Conservation (phyloP, 2,329 filamentous ascomycete genomes). For the Pestalotiopsis sp. region DNA sequence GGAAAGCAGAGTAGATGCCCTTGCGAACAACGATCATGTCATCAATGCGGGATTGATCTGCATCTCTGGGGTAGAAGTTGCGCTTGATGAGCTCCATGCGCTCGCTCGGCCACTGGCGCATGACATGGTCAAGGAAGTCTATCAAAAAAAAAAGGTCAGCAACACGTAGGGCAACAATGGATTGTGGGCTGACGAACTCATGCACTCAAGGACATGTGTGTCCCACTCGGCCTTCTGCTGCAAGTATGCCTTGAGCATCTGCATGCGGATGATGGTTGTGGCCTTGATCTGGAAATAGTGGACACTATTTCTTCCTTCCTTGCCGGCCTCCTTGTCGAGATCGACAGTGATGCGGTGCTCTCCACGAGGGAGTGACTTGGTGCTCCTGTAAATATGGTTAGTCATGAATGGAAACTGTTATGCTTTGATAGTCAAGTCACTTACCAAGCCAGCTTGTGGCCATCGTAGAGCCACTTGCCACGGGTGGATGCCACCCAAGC, state of each 20-base stretch:
- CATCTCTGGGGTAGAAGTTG: conserved; percentile 71
- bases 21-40: conserved; percentile 77
- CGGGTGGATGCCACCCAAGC: conserved; percentile 50
- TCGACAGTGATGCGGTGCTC: conserved; percentile 66
- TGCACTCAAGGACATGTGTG: conserved; percentile 71
- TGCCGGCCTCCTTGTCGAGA: conserved; percentile 55
- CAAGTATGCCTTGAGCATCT: conserved; percentile 68
- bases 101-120: conserved; percentile 77
- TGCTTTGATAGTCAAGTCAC: conserved; percentile 21
- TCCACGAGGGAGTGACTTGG: conserved; percentile 41
- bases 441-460: conserved; percentile 84
- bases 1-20: conserved; percentile 85
- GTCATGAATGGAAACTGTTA: background rate
- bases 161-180: conserved; percentile 4
- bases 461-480: conserved; percentile 73
- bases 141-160: background rate
- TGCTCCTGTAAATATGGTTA: conserved; percentile 34
- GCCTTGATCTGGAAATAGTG: conserved; percentile 65
- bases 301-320: conserved; percentile 36
- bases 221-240: conserved; percentile 61
- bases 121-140: conserved; percentile 85
- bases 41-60: conserved; percentile 57
- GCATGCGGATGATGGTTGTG: conserved; percentile 71
- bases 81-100: conserved; percentile 74
- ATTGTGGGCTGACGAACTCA: conserved; percentile 56